These are phyloP conservation scores for Xylaria telfairii DNA, from an alignment of 495 filamentous ascomycete species.

Conservation along the genomic window DNA sequence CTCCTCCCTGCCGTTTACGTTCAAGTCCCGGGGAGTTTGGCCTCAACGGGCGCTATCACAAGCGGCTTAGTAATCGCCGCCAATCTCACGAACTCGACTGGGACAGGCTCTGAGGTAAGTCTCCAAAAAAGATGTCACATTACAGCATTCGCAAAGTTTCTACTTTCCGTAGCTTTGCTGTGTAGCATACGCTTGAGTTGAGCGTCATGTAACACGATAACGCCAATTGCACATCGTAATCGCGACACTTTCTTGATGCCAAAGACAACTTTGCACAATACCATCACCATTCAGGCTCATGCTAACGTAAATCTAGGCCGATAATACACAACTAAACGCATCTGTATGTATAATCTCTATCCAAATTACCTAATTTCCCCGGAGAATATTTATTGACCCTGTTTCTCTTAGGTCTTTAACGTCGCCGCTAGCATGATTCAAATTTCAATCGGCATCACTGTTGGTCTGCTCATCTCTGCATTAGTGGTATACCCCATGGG, in stretches of 20 bases:
- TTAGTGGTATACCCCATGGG: constrained; percentile 87
- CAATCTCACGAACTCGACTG: constrained; percentile 59
- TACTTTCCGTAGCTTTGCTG: background rate
- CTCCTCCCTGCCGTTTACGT: constrained; percentile 92
- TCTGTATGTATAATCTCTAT: constrained; percentile 7
- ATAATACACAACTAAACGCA: constrained; percentile 15
- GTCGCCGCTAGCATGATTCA: constrained; percentile 86
- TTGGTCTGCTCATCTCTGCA: constrained; percentile 82
- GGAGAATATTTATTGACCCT: background rate
- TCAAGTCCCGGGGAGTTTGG: constrained; percentile 84
- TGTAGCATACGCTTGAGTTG: background rate
- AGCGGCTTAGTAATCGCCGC: constrained; percentile 72
- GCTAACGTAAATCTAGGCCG: constrained; percentile 16
- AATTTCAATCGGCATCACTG: constrained; percentile 86
- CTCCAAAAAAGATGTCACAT: background rate
- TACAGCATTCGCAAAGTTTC: background rate
- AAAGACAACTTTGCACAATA: background rate
- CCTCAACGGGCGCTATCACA: constrained; percentile 73
- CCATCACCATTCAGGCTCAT: background rate
- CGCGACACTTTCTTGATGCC: background rate
- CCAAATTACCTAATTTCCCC: background rate
- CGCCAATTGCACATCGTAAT: background rate
- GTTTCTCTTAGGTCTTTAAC: constrained; percentile 61
- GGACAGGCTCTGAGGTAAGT: constrained; percentile 17
- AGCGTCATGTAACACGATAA: background rate